These are phyloP conservation scores for Thelephora terrestris DNA, from an alignment of 1,284 basidiomycete genomes.

Conservation along the genomic window DNA sequence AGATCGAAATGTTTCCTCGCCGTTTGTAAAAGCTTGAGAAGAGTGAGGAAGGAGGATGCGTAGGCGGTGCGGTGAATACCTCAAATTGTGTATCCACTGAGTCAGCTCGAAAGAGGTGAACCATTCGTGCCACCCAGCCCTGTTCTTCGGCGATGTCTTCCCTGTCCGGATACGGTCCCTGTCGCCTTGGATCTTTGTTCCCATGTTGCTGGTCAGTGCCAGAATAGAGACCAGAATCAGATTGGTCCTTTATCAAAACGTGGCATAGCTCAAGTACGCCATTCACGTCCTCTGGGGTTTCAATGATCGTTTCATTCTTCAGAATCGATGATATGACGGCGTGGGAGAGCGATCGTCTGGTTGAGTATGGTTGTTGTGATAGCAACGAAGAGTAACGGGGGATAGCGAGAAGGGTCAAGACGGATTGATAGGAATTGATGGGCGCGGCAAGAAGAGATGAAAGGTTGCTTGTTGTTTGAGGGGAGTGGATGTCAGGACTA, in stretches of 20 bases:
- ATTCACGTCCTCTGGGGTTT: constrained; percentile 83
- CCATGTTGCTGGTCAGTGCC: constrained; percentile 23
- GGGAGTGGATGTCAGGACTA: constrained; percentile 81
- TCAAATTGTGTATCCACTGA: constrained; percentile 80
- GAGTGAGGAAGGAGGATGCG: neutral
- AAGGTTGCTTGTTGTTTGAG: constrained; percentile 82
- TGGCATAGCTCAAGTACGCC: constrained; percentile 87
- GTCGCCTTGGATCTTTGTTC: constrained; percentile 42
- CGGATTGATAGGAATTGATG: constrained; percentile 89
- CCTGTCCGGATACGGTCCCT: constrained; percentile 53
- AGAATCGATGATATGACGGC: constrained; percentile 86
- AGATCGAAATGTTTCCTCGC: constrained; percentile 80
- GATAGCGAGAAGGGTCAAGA: constrained; percentile 87
- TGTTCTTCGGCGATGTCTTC: constrained; percentile 95
- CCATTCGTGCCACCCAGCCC: constrained; percentile 94
- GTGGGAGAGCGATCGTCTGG: constrained; percentile 82
- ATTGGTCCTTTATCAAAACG: constrained; percentile 84
- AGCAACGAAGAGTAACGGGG: constrained; percentile 81
- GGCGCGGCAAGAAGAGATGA: constrained; percentile 83
- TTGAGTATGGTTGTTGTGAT: constrained; percentile 76
- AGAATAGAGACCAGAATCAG: constrained; percentile 44
- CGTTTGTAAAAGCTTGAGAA: constrained; percentile 68
- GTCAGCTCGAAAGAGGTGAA: constrained; percentile 85
- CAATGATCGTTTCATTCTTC: constrained; percentile 90
- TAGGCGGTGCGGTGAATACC: constrained; percentile 32